phyloP scores from a whole-genome alignment of 176 grass and related monocot genomes.

The Carex cristatella region DNA sequence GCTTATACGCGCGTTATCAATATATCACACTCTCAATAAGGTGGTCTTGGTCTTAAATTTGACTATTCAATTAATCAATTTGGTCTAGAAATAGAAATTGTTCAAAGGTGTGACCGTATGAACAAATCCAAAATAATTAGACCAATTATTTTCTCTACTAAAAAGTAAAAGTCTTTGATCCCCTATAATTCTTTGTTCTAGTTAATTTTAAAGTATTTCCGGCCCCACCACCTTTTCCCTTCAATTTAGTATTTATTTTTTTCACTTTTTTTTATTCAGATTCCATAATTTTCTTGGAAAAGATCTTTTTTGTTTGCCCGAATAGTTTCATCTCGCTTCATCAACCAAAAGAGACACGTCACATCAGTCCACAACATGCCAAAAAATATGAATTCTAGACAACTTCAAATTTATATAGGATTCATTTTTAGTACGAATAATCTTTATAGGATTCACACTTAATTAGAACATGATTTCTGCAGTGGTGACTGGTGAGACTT shows the following conservation, averaged over 20 bases:
- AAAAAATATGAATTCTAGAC: no score
- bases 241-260: no score
- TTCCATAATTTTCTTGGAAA: neutral
- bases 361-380: no score
- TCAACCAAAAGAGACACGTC: no score
- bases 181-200: neutral
- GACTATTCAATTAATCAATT: neutral
- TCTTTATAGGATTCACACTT: no score
- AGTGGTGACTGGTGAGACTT: no score
- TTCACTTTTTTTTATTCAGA: neutral
- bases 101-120: neutral
- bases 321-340: no score
- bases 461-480: no score
- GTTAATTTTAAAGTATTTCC: neutral
- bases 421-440: no score
- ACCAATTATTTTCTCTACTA: neutral
- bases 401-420: no score
- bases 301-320: no score
- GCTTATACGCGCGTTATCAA: neutral
- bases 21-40: neutral
- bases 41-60: neutral
- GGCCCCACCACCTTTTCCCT: no score
- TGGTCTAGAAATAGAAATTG: neutral
- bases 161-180: conserved; percentile 16
- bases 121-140: neutral